Conservation (phyloP, 208 protist species). For the Trypanosoma vivax region DNA sequence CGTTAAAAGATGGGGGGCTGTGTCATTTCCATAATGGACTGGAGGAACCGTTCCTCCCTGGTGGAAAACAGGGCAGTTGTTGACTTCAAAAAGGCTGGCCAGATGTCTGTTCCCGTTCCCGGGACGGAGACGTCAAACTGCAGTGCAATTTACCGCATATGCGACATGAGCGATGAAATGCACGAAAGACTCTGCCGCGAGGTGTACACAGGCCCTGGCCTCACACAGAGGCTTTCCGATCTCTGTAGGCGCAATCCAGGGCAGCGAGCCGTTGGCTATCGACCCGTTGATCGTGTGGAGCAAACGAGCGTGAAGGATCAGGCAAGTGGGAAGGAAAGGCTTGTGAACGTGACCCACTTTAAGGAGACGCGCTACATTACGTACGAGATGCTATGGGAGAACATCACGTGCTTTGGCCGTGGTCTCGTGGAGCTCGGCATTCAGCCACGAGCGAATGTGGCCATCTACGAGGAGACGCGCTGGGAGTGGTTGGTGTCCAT, state of each 20-base stretch:
- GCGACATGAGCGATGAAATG: constrained; percentile 21
- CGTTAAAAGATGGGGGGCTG: constrained; percentile 33
- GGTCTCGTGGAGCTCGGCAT: constrained; percentile 45
- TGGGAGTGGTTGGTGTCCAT: constrained; percentile 68
- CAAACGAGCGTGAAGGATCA: constrained; percentile 18
- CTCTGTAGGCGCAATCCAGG: constrained; percentile 6
- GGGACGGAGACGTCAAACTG: constrained; percentile 23
- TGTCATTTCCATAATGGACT: constrained; percentile 28
- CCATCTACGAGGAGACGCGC: constrained; percentile 77
- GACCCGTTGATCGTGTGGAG: constrained; percentile 18
- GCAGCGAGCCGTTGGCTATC: constrained; percentile 26
- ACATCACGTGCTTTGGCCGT: constrained; percentile 32
- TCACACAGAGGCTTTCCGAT: constrained; percentile 20
- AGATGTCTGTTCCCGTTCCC: constrained; percentile 16
- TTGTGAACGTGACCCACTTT: constrained; percentile 45
- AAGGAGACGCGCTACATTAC: constrained; percentile 16
- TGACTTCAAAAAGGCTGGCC: constrained; percentile 24
- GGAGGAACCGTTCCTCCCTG: constrained; percentile 23
- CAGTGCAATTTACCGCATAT: constrained; percentile 39
- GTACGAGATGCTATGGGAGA: constrained; percentile 29
- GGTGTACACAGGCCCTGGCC: constrained; percentile 20
- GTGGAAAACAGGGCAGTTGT: constrained; percentile 25
- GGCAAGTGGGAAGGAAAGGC: constrained; percentile 22
- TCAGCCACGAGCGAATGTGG: constrained; percentile 27
- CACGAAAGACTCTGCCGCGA: constrained; percentile 17